phyloP scores from a whole-genome alignment of 306 rosid genomes.

The Ormosia semicastrata region DNA sequence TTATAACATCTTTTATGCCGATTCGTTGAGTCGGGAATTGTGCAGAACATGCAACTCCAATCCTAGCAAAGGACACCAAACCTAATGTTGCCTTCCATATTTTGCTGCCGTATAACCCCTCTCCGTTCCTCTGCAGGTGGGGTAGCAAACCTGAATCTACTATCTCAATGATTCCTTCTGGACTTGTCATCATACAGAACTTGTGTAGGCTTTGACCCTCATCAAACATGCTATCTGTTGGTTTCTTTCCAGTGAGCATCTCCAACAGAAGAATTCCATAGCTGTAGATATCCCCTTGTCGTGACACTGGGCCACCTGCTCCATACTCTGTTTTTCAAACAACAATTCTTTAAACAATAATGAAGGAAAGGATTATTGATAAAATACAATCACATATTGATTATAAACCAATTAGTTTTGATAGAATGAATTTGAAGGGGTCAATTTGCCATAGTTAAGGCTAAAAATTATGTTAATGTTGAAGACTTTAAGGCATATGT shows the following conservation, averaged over 20 bases:
- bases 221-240: slow-evolving; percentile 27
- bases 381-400: neutral
- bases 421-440: neutral
- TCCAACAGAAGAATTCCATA: slow-evolving; percentile 31
- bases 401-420: neutral
- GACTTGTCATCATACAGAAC: slow-evolving; percentile 8
- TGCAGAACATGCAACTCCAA: slow-evolving; percentile 39
- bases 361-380: neutral
- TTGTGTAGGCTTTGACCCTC: slow-evolving; percentile 1
- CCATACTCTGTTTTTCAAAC: slow-evolving; percentile 25
- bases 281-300: slow-evolving; percentile 40
- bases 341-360: neutral
- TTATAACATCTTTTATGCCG: slow-evolving; percentile 10
- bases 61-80: slow-evolving; percentile 15
- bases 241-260: slow-evolving; percentile 29
- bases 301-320: neutral
- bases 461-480: neutral
- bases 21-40: slow-evolving; percentile 15
- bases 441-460: neutral
- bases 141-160: slow-evolving; percentile 6
- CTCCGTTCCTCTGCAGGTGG: neutral
- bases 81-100: neutral
- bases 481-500: neutral
- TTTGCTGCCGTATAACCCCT: too few species aligned
- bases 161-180: neutral